Conservation (phyloP, 495 filamentous ascomycete genomes). For the Niebla homalea region DNA sequence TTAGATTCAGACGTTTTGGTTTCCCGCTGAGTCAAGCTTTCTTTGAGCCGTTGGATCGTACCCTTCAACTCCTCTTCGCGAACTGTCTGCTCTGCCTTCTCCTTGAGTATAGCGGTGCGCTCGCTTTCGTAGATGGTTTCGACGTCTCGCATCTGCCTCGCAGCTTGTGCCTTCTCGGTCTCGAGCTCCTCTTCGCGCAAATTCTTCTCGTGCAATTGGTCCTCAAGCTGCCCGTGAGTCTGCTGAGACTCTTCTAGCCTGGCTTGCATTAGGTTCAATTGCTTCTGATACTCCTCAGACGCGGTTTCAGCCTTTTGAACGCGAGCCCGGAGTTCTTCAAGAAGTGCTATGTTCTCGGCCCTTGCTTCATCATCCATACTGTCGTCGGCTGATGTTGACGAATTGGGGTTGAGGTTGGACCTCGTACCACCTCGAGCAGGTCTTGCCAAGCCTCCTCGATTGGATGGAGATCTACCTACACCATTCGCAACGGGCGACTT, state of each 20-base stretch:
- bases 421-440: conserved; percentile 8
- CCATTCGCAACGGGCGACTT: conserved; percentile 9
- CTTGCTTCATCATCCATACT: conserved; percentile 42
- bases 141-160: conserved; percentile 72
- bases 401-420: conserved; percentile 3
- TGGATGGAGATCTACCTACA: conserved; percentile 9
- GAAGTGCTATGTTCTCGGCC: conserved; percentile 59
- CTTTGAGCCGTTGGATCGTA: conserved; percentile 81
- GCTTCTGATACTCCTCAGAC: conserved; percentile 70
- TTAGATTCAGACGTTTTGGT: conserved; percentile 48
- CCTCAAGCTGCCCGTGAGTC: conserved; percentile 78
- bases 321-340: conserved; percentile 74
- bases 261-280: conserved; percentile 71
- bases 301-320: conserved; percentile 66
- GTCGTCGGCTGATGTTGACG: conserved; percentile 9
- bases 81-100: conserved; percentile 75
- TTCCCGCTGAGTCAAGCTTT: conserved; percentile 63
- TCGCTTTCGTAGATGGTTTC: conserved; percentile 84
- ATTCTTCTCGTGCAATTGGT: conserved; percentile 68
- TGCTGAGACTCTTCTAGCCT: conserved; percentile 72
- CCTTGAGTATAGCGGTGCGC: conserved; percentile 71
- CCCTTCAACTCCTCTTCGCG: conserved; percentile 79
- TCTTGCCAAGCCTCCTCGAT: conserved; percentile 8
- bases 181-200: conserved; percentile 65
- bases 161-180: conserved; percentile 64